Percentiles rank a stretch among this genome's conserved stretches.
phyloP scores from a whole-genome alignment of 2,329 filamentous ascomycete species.

The Stylonectria norvegica region DNA sequence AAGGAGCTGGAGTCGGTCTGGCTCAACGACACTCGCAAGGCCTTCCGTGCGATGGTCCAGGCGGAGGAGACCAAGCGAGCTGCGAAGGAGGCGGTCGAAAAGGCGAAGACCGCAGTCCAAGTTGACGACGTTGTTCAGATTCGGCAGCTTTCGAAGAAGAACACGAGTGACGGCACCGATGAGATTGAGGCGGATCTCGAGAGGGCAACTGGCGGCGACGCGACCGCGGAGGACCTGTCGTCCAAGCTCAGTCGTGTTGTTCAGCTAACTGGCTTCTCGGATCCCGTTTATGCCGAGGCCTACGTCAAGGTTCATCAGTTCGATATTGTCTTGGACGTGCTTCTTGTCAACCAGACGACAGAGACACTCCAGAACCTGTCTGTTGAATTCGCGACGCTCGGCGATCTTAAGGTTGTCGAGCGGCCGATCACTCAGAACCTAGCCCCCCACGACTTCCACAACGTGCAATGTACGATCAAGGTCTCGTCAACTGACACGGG shows the following conservation, averaged over 20 bases:
- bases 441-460: conserved; percentile 92
- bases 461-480: conserved; percentile 98
- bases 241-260: conserved; percentile 96
- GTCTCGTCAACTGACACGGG: conserved; percentile 97
- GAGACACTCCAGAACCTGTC: conserved; percentile 96
- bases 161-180: conserved; percentile 73
- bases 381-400: conserved; percentile 96
- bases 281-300: conserved; percentile 96
- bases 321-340: conserved; percentile 93
- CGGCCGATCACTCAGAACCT: conserved; percentile 94
- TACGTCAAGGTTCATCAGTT: conserved; percentile 99
- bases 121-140: conserved; percentile 94
- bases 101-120: conserved; percentile 89
- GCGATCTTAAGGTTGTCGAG: conserved; percentile 96
- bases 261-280: conserved; percentile 95
- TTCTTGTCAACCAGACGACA: conserved; percentile 94
- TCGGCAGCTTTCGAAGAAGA: conserved; percentile 90
- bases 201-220: conserved; percentile 89
- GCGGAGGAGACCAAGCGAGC: conserved; percentile 96
- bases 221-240: conserved; percentile 75
- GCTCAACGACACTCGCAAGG: conserved; percentile 89
- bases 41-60: conserved; percentile 95
- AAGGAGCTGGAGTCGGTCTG: conserved; percentile 91
- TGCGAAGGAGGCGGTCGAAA: conserved; percentile 89
- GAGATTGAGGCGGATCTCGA: conserved; percentile 88